Conservation (phyloP, 805 yeast genomes). For the Yarrowia phangngaensis region DNA sequence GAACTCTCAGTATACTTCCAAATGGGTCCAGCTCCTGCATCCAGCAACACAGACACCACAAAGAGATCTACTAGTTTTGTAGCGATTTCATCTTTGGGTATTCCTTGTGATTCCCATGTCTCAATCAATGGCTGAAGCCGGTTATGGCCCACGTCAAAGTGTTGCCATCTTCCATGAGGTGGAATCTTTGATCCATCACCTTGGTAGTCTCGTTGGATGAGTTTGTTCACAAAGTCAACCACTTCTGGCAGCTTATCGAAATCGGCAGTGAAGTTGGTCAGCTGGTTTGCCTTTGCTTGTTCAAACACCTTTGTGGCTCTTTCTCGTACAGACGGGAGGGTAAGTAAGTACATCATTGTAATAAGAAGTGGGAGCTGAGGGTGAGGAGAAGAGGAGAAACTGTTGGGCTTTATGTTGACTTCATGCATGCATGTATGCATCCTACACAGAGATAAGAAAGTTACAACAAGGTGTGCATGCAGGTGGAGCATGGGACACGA, state of each 20-base stretch:
- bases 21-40: slow-evolving; percentile 63
- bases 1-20: slow-evolving; percentile 50
- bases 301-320: slow-evolving; percentile 46
- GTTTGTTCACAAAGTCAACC: slow-evolving; percentile 46
- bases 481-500: too few species aligned
- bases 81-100: slow-evolving; percentile 47
- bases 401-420: not conserved
- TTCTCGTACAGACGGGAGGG: slow-evolving; percentile 56
- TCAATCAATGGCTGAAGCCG: slow-evolving; percentile 47
- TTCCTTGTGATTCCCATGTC: slow-evolving; percentile 39
- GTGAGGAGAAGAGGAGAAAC: slow-evolving; percentile 6
- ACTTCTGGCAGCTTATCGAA: slow-evolving; percentile 43
- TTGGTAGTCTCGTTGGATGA: slow-evolving; percentile 48
- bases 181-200: slow-evolving; percentile 49
- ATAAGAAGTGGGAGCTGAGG: not conserved
- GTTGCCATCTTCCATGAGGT: slow-evolving; percentile 67
- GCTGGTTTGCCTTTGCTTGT: slow-evolving; percentile 41
- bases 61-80: slow-evolving; percentile 55
- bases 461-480: too few species aligned
- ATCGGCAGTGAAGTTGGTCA: slow-evolving; percentile 48
- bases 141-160: slow-evolving; percentile 51
- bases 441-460: too few species aligned
- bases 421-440: too few species aligned
- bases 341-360: slow-evolving; percentile 41
- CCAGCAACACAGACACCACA: slow-evolving; percentile 57